Evolutionary conservation across 1,284 basidiomycete genomes (phyloP).

Genomic region (Trametes hirsuta): DNA sequence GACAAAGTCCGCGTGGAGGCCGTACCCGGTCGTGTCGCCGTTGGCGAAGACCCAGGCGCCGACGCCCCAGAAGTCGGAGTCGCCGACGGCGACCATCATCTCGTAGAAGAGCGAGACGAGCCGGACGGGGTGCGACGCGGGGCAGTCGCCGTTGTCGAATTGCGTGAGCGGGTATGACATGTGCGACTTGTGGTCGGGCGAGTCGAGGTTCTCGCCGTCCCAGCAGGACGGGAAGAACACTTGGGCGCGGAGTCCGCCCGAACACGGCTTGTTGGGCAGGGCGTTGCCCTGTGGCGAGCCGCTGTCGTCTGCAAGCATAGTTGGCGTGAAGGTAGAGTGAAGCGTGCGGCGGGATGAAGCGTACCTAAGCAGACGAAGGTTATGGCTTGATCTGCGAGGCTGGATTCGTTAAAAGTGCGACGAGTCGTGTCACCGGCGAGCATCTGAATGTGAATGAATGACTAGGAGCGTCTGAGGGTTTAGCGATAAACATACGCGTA

Average conservation of each 20-base stretch:
- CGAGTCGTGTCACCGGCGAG: constrained; percentile 41
- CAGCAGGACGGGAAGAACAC: constrained; percentile 50
- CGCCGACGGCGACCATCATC: constrained; percentile 25
- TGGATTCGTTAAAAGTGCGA: constrained; percentile 39
- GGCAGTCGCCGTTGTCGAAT: constrained; percentile 35
- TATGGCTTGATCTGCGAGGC: constrained; percentile 43
- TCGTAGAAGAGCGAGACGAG: constrained; percentile 38
- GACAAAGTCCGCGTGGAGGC: constrained; percentile 38
- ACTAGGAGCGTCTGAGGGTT: too few species aligned
- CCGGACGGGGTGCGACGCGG: constrained; percentile 33
- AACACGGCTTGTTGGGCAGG: constrained; percentile 35
- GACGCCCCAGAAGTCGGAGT: constrained; percentile 29
- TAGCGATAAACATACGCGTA: constrained; percentile 21
- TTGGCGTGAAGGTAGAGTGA: too few species aligned
- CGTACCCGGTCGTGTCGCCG: constrained; percentile 36
- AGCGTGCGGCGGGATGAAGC: constrained; percentile 1
- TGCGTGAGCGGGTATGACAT: constrained; percentile 49
- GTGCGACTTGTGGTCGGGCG: constrained; percentile 56
- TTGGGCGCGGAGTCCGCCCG: constrained; percentile 44
- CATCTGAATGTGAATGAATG: constrained; percentile 34
- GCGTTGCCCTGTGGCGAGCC: constrained; percentile 27
- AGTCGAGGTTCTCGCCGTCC: constrained; percentile 49
- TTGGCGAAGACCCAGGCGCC: constrained; percentile 37
- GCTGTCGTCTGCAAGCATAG: constrained; percentile 29
- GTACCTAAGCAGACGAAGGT: constrained; percentile 46